Conservation (phyloP, 257 asterid species). For the Prunella vulgaris region DNA sequence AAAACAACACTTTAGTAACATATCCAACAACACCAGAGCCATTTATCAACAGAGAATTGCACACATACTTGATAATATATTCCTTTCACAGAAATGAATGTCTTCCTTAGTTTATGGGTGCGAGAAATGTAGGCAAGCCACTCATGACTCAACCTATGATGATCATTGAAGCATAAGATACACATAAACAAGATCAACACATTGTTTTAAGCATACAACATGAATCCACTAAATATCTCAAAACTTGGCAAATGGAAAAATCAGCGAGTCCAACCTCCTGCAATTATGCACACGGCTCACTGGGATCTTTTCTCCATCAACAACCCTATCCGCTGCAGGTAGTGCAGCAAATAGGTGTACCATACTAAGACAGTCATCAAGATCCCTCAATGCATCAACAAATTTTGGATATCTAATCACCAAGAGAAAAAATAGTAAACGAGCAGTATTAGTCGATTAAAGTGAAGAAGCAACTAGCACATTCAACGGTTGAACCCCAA, state of each 20-base stretch:
- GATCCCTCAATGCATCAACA: slow-evolving; percentile 87
- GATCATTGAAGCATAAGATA: slow-evolving; percentile 2
- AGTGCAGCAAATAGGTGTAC: slow-evolving; percentile 96
- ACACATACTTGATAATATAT: slow-evolving; percentile 80
- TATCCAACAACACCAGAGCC: slow-evolving; percentile 11
- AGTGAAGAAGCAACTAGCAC: not conserved
- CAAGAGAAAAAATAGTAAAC: not conserved
- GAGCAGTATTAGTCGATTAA: not conserved
- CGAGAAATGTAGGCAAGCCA: slow-evolving; percentile 96
- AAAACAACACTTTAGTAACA: not conserved
- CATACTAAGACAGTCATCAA: slow-evolving; percentile 95
- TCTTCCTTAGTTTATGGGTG: slow-evolving; percentile 85
- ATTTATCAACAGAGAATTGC: not conserved
- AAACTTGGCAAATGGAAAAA: not conserved
- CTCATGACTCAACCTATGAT: slow-evolving; percentile 88
- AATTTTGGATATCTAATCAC: slow-evolving; percentile 74
- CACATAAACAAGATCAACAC: slow-evolving; percentile 9
- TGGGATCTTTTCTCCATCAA: slow-evolving; percentile 75
- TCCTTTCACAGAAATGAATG: slow-evolving; percentile 94
- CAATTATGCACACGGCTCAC: slow-evolving; percentile 76
- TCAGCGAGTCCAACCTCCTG: slow-evolving; percentile 52
- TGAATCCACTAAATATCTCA: not conserved
- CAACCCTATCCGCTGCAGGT: slow-evolving; percentile 83
- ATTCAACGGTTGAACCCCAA: not conserved
- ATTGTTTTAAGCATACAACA: not conserved